Percentiles rank a stretch among this genome's conserved stretches.
phyloP scores from a whole-genome alignment of 306 rosid species.

The Dryas drummondii region DNA sequence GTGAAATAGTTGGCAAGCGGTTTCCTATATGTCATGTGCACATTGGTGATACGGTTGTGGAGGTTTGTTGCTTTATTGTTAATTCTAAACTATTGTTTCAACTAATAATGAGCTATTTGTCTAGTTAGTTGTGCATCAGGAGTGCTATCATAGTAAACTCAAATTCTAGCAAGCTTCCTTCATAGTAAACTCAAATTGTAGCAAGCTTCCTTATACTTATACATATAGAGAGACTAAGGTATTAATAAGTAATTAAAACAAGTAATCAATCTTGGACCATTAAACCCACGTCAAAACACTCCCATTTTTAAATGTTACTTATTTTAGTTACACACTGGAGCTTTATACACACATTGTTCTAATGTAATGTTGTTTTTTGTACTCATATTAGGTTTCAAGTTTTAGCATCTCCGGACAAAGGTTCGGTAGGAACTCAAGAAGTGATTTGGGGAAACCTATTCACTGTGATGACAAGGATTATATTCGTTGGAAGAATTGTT shows the following conservation, averaged over 20 bases:
- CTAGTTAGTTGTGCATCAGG: background rate
- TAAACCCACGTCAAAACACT: background rate
- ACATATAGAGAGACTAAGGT: background rate
- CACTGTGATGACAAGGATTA: constrained; percentile 64
- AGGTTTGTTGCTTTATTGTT: constrained; percentile 49
- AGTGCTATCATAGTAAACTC: background rate
- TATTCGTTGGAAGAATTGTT: constrained; percentile 82
- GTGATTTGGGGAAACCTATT: constrained; percentile 37
- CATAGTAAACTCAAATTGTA: too few relatives aligned
- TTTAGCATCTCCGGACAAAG: constrained; percentile 50
- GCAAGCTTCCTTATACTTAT: background rate
- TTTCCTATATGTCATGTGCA: constrained; percentile 95
- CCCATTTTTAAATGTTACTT: background rate
- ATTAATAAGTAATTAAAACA: background rate
- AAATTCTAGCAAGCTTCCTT: background rate
- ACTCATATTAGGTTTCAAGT: constrained; percentile 75
- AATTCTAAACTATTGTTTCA: background rate
- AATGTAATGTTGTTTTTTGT: background rate
- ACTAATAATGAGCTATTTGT: background rate
- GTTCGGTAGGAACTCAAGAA: constrained; percentile 21
- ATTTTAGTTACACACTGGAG: background rate
- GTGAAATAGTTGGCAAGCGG: constrained; percentile 79
- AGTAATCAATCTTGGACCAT: background rate
- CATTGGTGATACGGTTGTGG: constrained; percentile 58
- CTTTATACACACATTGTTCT: background rate